These are phyloP conservation scores for Botryotinia calthae DNA, from an alignment of 2,329 filamentous ascomycete species.

Conservation along the genomic window DNA sequence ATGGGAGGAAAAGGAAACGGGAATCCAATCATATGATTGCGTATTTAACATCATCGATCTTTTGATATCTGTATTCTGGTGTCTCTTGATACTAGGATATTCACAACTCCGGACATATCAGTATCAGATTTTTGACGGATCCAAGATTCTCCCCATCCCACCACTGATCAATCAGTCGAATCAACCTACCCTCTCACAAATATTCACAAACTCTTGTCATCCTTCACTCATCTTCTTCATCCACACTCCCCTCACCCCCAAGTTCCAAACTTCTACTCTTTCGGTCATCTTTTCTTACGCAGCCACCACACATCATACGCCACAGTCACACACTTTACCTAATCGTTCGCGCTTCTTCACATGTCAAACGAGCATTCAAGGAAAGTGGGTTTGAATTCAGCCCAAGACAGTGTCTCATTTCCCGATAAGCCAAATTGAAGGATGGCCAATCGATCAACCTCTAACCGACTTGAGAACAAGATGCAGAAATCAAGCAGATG, in stretches of 20 bases:
- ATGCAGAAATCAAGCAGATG: slow-evolving; percentile 6
- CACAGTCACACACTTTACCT: slow-evolving; percentile 6
- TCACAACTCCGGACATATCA: neutral
- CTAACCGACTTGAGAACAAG: neutral
- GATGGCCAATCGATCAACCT: neutral
- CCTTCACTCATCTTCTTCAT: neutral
- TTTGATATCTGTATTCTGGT: neutral
- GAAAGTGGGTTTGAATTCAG: neutral
- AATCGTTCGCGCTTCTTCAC: neutral
- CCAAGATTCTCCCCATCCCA: neutral
- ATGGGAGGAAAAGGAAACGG: neutral
- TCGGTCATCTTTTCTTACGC: neutral
- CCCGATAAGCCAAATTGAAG: neutral
- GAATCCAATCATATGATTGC: neutral
- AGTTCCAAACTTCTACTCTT: too few relatives aligned
- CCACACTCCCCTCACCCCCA: neutral
- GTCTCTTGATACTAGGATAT: neutral
- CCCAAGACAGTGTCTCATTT: slow-evolving; percentile 2
- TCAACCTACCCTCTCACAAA: slow-evolving; percentile 3
- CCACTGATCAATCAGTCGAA: neutral
- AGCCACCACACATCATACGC: neutral
- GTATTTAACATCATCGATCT: neutral
- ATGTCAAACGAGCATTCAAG: neutral
- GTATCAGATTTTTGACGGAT: neutral
- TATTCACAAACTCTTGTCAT: neutral